Conservation (phyloP, 2,329 filamentous ascomycete genomes). For the Clarireedia paspali region DNA sequence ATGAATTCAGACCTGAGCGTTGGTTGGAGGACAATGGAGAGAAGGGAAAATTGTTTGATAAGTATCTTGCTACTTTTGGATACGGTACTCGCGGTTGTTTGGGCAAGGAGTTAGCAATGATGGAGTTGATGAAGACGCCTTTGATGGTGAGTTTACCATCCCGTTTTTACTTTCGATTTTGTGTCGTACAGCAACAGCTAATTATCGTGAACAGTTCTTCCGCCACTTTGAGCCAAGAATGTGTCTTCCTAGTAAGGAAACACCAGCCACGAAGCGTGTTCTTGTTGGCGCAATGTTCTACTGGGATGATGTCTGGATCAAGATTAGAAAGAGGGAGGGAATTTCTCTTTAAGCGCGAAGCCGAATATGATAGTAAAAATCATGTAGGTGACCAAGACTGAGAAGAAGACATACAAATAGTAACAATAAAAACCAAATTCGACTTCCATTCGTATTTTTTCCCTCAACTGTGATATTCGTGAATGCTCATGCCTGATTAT, state of each 20-base stretch:
- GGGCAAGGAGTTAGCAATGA: conserved; percentile 5
- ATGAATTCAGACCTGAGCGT: conserved; percentile 5
- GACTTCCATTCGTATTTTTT: no score
- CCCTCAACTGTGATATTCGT: no score
- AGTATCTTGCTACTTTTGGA: conserved; percentile 7
- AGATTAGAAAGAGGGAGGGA: neutral
- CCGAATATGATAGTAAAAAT: neutral
- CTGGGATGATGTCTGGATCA: conserved; percentile 4
- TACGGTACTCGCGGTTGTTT: conserved; percentile 6
- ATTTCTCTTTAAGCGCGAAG: neutral
- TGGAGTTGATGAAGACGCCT: conserved; percentile 5
- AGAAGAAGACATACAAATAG: neutral
- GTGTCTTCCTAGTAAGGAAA: conserved; percentile 2
- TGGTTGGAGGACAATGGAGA: conserved; percentile 6
- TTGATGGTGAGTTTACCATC: neutral
- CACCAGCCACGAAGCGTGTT: conserved; percentile 3
- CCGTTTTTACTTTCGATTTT: neutral
- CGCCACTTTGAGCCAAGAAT: neutral
- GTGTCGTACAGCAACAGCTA: neutral
- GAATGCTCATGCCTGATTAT: no score
- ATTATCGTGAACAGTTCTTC: neutral
- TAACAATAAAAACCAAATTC: neutral
- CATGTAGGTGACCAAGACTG: neutral
- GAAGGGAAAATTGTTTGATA: conserved; percentile 1
- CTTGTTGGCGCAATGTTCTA: conserved; percentile 6